Conservation (phyloP, 495 filamentous ascomycete genomes). For the Neurospora sp. region DNA sequence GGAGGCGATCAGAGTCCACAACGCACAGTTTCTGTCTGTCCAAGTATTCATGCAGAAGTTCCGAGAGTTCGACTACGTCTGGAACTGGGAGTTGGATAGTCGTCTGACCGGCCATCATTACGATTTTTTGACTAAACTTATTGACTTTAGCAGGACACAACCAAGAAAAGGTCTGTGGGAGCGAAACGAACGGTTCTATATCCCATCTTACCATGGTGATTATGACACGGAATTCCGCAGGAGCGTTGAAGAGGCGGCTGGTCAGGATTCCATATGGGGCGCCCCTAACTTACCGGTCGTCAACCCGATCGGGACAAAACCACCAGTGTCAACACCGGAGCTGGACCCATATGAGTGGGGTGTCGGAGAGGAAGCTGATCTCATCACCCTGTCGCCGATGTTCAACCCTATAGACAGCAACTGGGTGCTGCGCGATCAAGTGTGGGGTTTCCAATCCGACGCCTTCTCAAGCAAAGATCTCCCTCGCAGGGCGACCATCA, state of each 20-base stretch:
- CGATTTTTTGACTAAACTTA: conserved; percentile 52
- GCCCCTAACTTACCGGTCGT: conserved; percentile 42
- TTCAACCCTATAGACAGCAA: conserved; percentile 54
- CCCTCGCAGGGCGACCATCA: conserved; percentile 55
- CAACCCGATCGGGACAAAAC: conserved; percentile 48
- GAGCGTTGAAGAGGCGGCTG: conserved; percentile 37
- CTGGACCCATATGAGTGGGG: conserved; percentile 63
- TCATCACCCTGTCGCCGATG: conserved; percentile 61
- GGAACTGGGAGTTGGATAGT: conserved; percentile 72
- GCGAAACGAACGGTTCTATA: conserved; percentile 61
- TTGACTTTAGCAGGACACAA: conserved; percentile 48
- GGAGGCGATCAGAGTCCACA: conserved; percentile 31
- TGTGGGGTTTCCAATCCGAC: conserved; percentile 52
- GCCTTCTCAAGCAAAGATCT: conserved; percentile 37
- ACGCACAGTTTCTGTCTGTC: conserved; percentile 47
- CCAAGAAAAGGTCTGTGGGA: conserved; percentile 67
- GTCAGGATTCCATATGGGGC: conserved; percentile 51
- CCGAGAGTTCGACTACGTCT: conserved; percentile 63
- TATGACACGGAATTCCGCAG: conserved; percentile 44
- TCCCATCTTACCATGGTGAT: conserved; percentile 51
- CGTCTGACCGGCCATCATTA: conserved; percentile 63
- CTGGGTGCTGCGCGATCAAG: conserved; percentile 52
- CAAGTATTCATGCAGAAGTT: conserved; percentile 58
- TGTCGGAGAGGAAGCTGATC: conserved; percentile 64
- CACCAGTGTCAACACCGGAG: conserved; percentile 42